A percentile compares a stretch with the other conserved stretches of the same genome.
These are phyloP conservation scores for Punica granatum DNA, from an alignment of 345 rosid species.

Conservation along the genomic window DNA sequence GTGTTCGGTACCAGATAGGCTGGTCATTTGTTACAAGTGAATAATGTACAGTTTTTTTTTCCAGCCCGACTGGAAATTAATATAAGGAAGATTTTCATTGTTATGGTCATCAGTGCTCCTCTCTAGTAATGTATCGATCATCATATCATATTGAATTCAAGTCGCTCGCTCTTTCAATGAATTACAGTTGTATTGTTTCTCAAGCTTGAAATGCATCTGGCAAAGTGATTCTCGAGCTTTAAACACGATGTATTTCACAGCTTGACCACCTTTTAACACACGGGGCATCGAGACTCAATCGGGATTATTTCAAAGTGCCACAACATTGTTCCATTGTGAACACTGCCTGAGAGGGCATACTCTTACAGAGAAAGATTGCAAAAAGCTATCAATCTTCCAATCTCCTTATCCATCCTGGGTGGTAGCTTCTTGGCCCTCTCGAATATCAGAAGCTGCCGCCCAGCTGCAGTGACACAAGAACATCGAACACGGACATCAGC, in stretches of 20 bases:
- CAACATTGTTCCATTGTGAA: neutral
- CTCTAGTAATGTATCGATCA: too few species aligned
- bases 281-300: neutral
- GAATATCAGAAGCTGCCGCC: neutral
- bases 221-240: neutral
- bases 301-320: neutral
- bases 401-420: neutral
- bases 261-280: neutral
- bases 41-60: constrained; percentile 44
- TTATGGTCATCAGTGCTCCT: too few species aligned
- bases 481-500: neutral
- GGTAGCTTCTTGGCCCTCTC: neutral
- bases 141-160: too few species aligned
- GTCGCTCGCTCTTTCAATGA: too few species aligned
- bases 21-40: constrained; percentile 15
- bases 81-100: neutral
- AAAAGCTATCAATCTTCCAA: neutral
- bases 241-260: neutral
- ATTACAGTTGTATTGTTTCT: neutral
- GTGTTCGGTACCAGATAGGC: neutral
- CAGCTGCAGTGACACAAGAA: neutral
- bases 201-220: neutral
- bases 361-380: neutral
- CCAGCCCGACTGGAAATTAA: constrained; percentile 1
- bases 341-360: neutral